These are phyloP conservation scores for Purshia tridentata DNA, from an alignment of 306 rosid species.

Conservation along the genomic window DNA sequence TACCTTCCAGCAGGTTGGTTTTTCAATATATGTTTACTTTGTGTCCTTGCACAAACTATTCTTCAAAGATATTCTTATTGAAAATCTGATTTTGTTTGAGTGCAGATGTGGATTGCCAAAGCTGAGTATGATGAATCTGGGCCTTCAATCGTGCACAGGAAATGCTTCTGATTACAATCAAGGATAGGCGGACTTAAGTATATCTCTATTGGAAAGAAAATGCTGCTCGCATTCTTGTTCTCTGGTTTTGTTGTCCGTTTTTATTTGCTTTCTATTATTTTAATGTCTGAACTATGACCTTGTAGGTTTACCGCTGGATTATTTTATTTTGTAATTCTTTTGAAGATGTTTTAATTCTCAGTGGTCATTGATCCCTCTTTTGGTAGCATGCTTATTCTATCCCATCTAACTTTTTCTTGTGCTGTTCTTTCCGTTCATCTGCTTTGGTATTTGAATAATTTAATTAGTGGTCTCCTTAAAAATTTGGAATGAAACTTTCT, in stretches of 20 bases:
- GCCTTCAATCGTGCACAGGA: constrained; percentile 43
- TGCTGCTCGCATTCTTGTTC: constrained; percentile 23
- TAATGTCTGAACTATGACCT: constrained; percentile 16
- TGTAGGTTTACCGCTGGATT: constrained; percentile 21
- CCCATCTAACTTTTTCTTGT: background rate
- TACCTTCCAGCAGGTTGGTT: constrained; percentile 40
- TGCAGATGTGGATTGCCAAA: constrained; percentile 44
- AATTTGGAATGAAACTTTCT: background rate
- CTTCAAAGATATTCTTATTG: background rate
- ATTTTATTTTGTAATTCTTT: constrained; percentile 1
- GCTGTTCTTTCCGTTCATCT: background rate
- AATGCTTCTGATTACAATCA: constrained; percentile 33
- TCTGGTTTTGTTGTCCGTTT: background rate
- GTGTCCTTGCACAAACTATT: background rate
- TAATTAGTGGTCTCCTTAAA: background rate
- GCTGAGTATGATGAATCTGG: constrained; percentile 43
- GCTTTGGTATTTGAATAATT: background rate
- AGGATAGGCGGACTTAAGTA: constrained; percentile 8
- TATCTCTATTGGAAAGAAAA: constrained; percentile 18
- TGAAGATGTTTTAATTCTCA: constrained; percentile 5
- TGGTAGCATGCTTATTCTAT: constrained; percentile 12
- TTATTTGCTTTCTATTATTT: constrained; percentile 22
- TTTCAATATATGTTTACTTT: background rate
- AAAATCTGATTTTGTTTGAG: constrained; percentile 11
- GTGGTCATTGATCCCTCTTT: constrained; percentile 7